Evolutionary conservation across 306 rosid species (phyloP), one percentile per base, ranked within the genome.

Genomic region (Rosa multiflora): DNA sequence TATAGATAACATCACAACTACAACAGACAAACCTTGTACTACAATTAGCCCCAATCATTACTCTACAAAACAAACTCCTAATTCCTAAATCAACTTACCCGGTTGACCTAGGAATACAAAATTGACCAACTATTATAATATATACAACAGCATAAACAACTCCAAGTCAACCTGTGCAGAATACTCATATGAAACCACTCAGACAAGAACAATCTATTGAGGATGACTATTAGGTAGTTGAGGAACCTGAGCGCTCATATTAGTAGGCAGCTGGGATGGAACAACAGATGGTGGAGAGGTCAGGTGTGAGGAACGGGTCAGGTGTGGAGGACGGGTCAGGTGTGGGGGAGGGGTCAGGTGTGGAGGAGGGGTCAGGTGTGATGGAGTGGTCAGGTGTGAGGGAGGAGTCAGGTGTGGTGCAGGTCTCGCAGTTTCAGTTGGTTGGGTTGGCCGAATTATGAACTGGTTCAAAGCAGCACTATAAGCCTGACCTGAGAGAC

Each of bases 401-500:
- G 81, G 79, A 42, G 84, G 20, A 1, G 79, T 69, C 72, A 48
- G 14, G 49, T 77, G 58, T 23, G 78, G 20, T 1, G 69, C 79
- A 9, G 86, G 83, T 75, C 87, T 83, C 6, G 78, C 55, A 46
- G 82, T 53, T 40, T 80, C 82, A 10, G 71, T 67, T 43, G 74
- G n/a, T 61, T 81, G 94, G 52, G 94, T 88, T 76, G 97, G 99
- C 76, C 58, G 80, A 73, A 87, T 91, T 44, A 89, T 83, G 37
- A 82, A 85, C 79, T 87, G 85, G 39, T 76, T 76, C 72, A 84
- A 68, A 48, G 82, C 88, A 21, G 83, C 91, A 64, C 84, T 49
- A 53, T 48, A 83, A n/a, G 55, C 84, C 79, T 55, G 88, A 70
- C 91, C 91, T 4, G 87, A 9, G 13, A 96, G 88, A 82, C 97